A percentile compares a stretch with the other conserved stretches of the same genome.
Conservation (phyloP, 2,329 filamentous ascomycete genomes). For the Waltergamsia citrina region DNA sequence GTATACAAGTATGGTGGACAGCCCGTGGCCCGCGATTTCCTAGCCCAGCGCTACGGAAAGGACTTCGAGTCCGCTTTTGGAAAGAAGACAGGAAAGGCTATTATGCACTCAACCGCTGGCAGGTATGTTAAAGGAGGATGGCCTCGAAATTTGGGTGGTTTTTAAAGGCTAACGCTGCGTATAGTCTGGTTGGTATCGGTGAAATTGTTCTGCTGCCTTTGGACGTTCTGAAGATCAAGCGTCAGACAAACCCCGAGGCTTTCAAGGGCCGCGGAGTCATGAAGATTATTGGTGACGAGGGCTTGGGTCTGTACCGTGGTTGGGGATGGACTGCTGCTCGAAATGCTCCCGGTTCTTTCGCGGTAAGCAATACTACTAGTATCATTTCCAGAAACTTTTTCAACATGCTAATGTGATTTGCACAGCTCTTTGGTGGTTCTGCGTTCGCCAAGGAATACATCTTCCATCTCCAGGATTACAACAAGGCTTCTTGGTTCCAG, state of each 20-base stretch:
- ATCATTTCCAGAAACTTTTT: conserved; percentile 2
- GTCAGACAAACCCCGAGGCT: conserved; percentile 96
- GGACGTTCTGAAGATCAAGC: conserved; percentile 98
- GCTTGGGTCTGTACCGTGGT: conserved; percentile 89
- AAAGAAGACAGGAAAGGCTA: conserved; percentile 94
- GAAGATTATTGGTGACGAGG: conserved; percentile 85
- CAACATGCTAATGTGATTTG: conserved; percentile 12
- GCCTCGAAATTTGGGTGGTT: background rate
- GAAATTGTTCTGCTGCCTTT: conserved; percentile 93
- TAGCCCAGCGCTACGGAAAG: conserved; percentile 68
- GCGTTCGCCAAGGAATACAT: conserved; percentile 97
- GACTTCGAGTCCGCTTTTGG: conserved; percentile 86
- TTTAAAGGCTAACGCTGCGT: too few species aligned
- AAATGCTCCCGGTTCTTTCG: conserved; percentile 94
- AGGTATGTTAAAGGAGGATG: conserved; percentile 40
- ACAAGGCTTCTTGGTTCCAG: conserved; percentile 85
- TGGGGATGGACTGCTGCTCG: conserved; percentile 97
- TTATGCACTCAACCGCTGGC: conserved; percentile 95
- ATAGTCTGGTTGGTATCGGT: conserved; percentile 86
- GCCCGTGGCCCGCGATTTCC: conserved; percentile 86
- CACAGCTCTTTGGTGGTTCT: conserved; percentile 89
- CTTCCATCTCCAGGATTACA: conserved; percentile 86
- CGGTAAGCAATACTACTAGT: conserved; percentile 45
- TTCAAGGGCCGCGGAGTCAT: conserved; percentile 90
- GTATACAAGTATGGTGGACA: conserved; percentile 99